phyloP scores from a whole-genome alignment of 2,329 filamentous ascomycete genomes.

The Calonectria honghensis region DNA sequence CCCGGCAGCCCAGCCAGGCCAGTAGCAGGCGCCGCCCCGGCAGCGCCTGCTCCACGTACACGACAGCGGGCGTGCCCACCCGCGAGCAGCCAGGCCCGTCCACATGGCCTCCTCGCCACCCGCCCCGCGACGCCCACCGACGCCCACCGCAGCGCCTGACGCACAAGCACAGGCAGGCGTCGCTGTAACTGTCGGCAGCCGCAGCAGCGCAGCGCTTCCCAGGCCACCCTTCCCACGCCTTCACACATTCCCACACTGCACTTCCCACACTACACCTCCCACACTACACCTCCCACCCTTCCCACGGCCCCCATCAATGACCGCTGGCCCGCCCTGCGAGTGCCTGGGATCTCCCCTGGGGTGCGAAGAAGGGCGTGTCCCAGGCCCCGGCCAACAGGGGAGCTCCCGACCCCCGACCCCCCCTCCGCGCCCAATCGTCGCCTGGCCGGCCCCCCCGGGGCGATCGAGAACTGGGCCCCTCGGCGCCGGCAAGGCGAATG shows the following conservation, averaged over 20 bases:
- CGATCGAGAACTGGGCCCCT: conserved; percentile 17
- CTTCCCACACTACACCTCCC: no score
- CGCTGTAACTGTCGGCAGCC: background rate
- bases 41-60: background rate
- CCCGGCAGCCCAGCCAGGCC: background rate
- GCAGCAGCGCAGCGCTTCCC: background rate
- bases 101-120: conserved; percentile 22
- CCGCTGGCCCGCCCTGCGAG: background rate
- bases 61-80: conserved; percentile 11
- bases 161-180: conserved; percentile 10
- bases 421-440: conserved; percentile 12
- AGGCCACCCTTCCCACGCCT: no score
- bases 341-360: conserved; percentile 19
- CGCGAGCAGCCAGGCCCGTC: background rate
- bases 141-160: conserved; percentile 1
- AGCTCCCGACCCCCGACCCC: background rate
- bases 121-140: background rate
- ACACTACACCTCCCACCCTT: no score
- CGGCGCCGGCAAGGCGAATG: conserved; percentile 8
- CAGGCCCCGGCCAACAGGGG: background rate
- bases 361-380: background rate
- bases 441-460: conserved; percentile 5
- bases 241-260: no score
- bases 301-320: no score
- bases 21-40: background rate